phyloP scores from a whole-genome alignment of 306 rosid genomes.

The Hippophae rhamnoides region DNA sequence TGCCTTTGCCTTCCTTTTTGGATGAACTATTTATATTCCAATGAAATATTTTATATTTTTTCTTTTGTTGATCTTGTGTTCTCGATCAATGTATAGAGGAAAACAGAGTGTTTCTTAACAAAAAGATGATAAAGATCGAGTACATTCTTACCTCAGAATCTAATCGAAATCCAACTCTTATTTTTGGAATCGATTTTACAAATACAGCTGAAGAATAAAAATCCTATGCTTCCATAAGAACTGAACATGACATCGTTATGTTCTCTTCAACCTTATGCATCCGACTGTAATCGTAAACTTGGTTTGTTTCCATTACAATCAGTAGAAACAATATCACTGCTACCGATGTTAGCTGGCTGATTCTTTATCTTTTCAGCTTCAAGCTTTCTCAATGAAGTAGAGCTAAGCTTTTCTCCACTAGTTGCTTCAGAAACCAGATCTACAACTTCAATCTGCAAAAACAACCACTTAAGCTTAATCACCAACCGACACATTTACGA shows the following conservation, averaged over 20 bases:
- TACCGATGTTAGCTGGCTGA: constrained; percentile 9
- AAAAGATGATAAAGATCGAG: no score
- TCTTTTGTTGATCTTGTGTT: no score
- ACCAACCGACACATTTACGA: neutral
- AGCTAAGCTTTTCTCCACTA: constrained; percentile 68
- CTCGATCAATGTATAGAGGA: no score
- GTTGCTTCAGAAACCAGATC: constrained; percentile 59
- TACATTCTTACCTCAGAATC: no score
- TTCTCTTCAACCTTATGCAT: constrained; percentile 2
- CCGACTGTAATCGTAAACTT: neutral
- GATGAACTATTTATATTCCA: no score
- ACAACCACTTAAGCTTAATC: constrained; percentile 13
- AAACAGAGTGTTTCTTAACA: no score
- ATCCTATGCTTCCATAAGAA: neutral
- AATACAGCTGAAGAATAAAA: no score
- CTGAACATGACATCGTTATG: no score
- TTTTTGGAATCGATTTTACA: no score
- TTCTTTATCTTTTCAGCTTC: constrained; percentile 59
- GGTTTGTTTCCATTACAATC: constrained; percentile 5
- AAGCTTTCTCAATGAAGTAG: constrained; percentile 54
- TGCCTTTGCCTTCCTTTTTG: no score
- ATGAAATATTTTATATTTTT: no score
- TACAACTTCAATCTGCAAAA: constrained; percentile 86
- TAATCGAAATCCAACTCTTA: no score
- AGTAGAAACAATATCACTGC: neutral